phyloP scores from a whole-genome alignment of 2,329 filamentous ascomycete genomes.

The Arthrobotrys iridis region DNA sequence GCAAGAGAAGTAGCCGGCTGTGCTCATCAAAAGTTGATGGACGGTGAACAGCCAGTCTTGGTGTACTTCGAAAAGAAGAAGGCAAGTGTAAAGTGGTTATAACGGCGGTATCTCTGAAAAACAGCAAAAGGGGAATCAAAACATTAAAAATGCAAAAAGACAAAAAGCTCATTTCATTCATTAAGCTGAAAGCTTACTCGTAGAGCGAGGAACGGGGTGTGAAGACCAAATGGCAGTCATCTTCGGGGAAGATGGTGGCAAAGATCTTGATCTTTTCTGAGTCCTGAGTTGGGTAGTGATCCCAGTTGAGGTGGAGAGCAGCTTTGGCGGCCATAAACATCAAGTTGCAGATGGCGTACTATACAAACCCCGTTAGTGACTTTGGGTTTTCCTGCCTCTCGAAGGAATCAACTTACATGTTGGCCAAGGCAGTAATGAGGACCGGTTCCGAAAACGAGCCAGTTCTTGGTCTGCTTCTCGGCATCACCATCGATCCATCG shows the following conservation, averaged over 20 bases:
- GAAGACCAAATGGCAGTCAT: constrained; percentile 84
- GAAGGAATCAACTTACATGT: constrained; percentile 62
- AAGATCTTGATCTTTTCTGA: constrained; percentile 98
- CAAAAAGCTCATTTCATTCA: constrained; percentile 58
- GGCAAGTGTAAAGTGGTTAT: not conserved
- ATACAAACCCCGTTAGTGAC: constrained; percentile 21
- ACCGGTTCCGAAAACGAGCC: constrained; percentile 92
- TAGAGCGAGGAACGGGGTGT: constrained; percentile 61
- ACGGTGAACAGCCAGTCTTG: not conserved
- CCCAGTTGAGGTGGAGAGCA: constrained; percentile 85
- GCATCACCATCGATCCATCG: constrained; percentile 91
- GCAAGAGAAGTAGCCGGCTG: not conserved
- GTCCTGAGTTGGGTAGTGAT: constrained; percentile 80
- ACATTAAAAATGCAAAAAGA: constrained; percentile 10
- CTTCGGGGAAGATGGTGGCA: constrained; percentile 97
- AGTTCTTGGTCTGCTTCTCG: constrained; percentile 90
- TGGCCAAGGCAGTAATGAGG: constrained; percentile 97
- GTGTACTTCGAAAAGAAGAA: constrained; percentile 8
- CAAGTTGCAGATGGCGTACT: constrained; percentile 86
- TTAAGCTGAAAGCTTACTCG: constrained; percentile 59
- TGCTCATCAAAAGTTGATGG: not conserved
- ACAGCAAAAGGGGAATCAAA: not conserved
- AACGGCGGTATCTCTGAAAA: constrained; percentile 59
- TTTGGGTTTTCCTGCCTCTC: not conserved
- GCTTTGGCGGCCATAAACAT: constrained; percentile 92